Evolutionary conservation across 1,284 basidiomycete genomes (phyloP).

Genomic region (Cryptococcus sp.): DNA sequence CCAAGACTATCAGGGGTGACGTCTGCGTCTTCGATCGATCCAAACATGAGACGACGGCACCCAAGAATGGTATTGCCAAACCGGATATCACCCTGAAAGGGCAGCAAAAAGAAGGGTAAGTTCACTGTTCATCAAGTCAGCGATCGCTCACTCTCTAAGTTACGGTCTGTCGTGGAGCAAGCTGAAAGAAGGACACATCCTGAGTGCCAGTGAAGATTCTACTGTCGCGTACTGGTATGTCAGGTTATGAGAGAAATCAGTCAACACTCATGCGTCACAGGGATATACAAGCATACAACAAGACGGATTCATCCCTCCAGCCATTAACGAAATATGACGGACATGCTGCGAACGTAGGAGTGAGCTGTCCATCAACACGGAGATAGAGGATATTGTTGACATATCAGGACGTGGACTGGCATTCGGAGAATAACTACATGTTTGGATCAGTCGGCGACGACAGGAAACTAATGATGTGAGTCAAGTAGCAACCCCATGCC

Average conservation of each 20-base stretch:
- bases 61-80: slow-evolving; percentile 72
- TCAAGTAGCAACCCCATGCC: slow-evolving; percentile 7
- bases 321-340: slow-evolving; percentile 80
- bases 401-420: slow-evolving; percentile 91
- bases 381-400: slow-evolving; percentile 8
- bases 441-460: slow-evolving; percentile 98
- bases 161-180: slow-evolving; percentile 94
- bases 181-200: slow-evolving; percentile 70
- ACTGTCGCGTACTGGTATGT: slow-evolving; percentile 89
- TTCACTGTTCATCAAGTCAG: slow-evolving; percentile 8
- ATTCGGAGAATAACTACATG: slow-evolving; percentile 72
- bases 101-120: slow-evolving; percentile 87
- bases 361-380: slow-evolving; percentile 49
- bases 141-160: slow-evolving; percentile 48
- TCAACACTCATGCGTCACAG: slow-evolving; percentile 48
- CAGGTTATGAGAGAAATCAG: not conserved
- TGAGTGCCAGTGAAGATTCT: slow-evolving; percentile 92
- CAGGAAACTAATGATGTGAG: slow-evolving; percentile 84
- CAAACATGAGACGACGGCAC: slow-evolving; percentile 91
- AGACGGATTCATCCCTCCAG: slow-evolving; percentile 70
- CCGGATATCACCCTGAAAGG: slow-evolving; percentile 89
- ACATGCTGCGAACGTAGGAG: slow-evolving; percentile 83
- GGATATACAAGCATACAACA: slow-evolving; percentile 89
- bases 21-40: slow-evolving; percentile 94
- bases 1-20: slow-evolving; percentile 84